Base-by-base conservation (phyloP, 257 asterid species). In the Primulina tabacum region DNA sequence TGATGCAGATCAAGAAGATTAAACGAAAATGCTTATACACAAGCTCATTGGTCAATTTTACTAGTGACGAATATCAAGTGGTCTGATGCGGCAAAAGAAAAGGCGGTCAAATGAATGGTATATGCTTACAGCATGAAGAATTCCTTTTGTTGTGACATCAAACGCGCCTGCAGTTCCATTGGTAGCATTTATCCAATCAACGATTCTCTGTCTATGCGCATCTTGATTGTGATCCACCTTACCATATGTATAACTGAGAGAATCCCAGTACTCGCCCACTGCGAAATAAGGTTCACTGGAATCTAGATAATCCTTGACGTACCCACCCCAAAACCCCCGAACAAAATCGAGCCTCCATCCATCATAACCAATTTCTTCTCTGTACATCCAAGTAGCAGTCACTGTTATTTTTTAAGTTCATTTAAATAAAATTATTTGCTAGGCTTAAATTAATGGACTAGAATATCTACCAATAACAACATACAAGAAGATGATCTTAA, bases 241-340 rank as follows among this genome's bases (percentile, higher is more conserved):
- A 58, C 92, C 96, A 4, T 91, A 94, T 33, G 90, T 82, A 80
- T 94, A 91, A 77, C 90, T 78, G 7, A 94, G 97, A 69, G 99
- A 94, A 84, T 94, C 99, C 99, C 99, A 94, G 73, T 81, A 91
- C 82, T 94, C 97, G 20, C 99, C 99, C 50, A 94, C 95, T 26
- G 97, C 89, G 71, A 94, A 94, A 83, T 82, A 91, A 75, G 99
- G 99, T 76, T 86, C 93, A 52, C 68, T 94, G 29, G 90, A 79
- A 33, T 89, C 96, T 82, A 94, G 34, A 84, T 94, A 94, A 70
- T 91, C 99, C 88, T 94, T 94, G 60, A 94, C 96, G 67, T 94
- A 94, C 67, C 97, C 99, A 56, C 99, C 97, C 99, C 99, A 94
- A 73, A 94, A 94, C 16, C 99, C 99, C 26, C 97, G 82, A 56